A percentile compares a stretch with the other conserved stretches of the same genome.
Evolutionary conservation across 75 land plant species (phyloP).

Genomic region (Azolla pinnata): DNA sequence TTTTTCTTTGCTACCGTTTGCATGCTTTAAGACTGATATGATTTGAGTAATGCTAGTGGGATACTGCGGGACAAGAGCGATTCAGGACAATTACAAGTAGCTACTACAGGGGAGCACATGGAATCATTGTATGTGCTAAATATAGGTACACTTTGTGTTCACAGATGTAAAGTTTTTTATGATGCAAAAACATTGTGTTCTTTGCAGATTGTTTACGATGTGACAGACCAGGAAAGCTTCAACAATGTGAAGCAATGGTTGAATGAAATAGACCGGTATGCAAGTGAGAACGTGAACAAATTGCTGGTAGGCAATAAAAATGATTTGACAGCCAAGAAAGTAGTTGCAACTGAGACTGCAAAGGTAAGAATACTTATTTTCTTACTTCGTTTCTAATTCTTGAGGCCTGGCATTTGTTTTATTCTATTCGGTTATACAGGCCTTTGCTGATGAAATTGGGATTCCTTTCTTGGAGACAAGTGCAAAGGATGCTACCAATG

Average conservation of each 20-base stretch:
- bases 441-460: conserved; percentile 83
- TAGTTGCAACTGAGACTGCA: conserved; percentile 59
- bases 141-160: background rate
- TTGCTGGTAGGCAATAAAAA: conserved; percentile 72
- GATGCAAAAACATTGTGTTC: conserved; percentile 1
- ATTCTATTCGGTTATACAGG: conserved; percentile 26
- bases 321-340: conserved; percentile 65
- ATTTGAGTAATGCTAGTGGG: too few species aligned
- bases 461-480: conserved; percentile 89
- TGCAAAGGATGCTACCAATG: conserved; percentile 75
- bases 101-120: conserved; percentile 91
- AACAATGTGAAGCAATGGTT: conserved; percentile 82
- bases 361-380: conserved; percentile 67
- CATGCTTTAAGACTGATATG: too few species aligned
- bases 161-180: background rate
- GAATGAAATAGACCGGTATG: conserved; percentile 81
- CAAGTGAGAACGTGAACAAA: conserved; percentile 80
- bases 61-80: conserved; percentile 93
- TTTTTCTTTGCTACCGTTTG: too few species aligned
- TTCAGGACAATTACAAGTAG: conserved; percentile 90
- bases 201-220: conserved; percentile 71
- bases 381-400: too few species aligned
- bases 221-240: conserved; percentile 73
- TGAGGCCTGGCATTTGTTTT: conserved; percentile 3
- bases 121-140: conserved; percentile 58